Evolutionary conservation across 768 basidiomycete species (phyloP).

Genomic region (Leccinum ochraceum): DNA sequence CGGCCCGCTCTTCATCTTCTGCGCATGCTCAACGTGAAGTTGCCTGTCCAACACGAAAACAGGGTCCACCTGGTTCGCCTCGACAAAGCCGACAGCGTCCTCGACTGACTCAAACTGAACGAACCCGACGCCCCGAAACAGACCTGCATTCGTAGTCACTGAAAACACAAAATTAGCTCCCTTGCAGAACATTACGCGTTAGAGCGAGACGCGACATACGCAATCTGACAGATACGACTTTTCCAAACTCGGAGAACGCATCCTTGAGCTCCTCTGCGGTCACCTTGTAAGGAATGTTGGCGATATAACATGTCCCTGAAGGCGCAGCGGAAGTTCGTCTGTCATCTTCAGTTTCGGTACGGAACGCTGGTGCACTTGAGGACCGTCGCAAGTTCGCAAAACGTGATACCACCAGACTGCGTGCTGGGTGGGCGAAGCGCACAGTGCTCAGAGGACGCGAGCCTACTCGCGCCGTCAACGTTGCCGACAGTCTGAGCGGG

Average conservation of each 20-base stretch:
- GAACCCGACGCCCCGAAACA: constrained; percentile 46
- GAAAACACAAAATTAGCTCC: not conserved
- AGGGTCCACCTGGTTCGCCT: constrained; percentile 43
- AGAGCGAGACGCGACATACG: constrained; percentile 35
- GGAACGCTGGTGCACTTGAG: constrained; percentile 19
- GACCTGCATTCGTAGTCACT: constrained; percentile 36
- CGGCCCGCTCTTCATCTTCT: not conserved
- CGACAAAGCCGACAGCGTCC: constrained; percentile 39
- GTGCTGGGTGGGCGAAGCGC: constrained; percentile 5
- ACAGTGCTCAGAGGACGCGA: constrained; percentile 19
- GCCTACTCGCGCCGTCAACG: constrained; percentile 7
- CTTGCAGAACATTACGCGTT: not conserved
- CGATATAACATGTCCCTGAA: constrained; percentile 44
- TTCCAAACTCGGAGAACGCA: constrained; percentile 46
- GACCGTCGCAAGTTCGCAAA: constrained; percentile 16
- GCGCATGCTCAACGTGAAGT: constrained; percentile 43
- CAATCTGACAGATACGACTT: constrained; percentile 38
- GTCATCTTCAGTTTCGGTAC: constrained; percentile 1
- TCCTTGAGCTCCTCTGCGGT: constrained; percentile 43
- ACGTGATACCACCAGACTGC: not conserved
- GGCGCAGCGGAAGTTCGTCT: constrained; percentile 23
- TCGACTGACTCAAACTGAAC: constrained; percentile 41
- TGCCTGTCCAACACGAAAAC: constrained; percentile 50
- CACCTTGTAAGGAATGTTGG: constrained; percentile 53
- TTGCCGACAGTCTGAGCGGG: constrained; percentile 11